phyloP scores from a whole-genome alignment of 345 rosid genomes.

The Salix arbutifolia region DNA sequence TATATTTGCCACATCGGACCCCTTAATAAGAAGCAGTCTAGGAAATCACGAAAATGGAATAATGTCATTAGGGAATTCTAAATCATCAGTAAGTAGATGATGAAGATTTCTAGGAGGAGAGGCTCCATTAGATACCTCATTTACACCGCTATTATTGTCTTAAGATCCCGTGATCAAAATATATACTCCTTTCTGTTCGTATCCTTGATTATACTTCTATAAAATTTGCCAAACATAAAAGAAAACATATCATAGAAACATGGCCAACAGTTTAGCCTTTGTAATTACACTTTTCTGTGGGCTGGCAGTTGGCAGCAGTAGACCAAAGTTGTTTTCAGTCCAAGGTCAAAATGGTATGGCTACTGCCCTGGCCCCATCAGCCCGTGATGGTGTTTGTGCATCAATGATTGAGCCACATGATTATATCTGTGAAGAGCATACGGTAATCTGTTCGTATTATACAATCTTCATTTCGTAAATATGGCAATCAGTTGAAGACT shows the following conservation, averaged over 20 bases:
- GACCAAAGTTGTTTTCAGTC: slow-evolving; percentile 7
- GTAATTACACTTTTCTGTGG: slow-evolving; percentile 12
- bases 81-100: not conserved
- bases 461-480: not conserved
- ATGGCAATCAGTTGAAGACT: not conserved
- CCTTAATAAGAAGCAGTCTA: not conserved
- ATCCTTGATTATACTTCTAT: not conserved
- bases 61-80: not conserved
- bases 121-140: not conserved
- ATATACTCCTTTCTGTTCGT: not conserved
- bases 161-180: not conserved
- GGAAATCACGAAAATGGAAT: not conserved
- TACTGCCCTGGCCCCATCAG: not conserved
- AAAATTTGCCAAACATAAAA: not conserved
- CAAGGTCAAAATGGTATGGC: not conserved
- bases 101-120: not conserved
- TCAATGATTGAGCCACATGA: slow-evolving; percentile 4
- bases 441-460: not conserved
- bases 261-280: slow-evolving; percentile 9
- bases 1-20: not conserved
- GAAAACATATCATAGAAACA: not conserved
- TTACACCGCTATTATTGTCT: not conserved
- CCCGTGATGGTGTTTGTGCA: slow-evolving; percentile 13
- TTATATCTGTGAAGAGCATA: slow-evolving; percentile 19
- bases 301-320: slow-evolving; percentile 1